These are phyloP conservation scores for Pseudoperonospora humuli DNA, from an alignment of 352 stramenopile species.

Conservation along the genomic window DNA sequence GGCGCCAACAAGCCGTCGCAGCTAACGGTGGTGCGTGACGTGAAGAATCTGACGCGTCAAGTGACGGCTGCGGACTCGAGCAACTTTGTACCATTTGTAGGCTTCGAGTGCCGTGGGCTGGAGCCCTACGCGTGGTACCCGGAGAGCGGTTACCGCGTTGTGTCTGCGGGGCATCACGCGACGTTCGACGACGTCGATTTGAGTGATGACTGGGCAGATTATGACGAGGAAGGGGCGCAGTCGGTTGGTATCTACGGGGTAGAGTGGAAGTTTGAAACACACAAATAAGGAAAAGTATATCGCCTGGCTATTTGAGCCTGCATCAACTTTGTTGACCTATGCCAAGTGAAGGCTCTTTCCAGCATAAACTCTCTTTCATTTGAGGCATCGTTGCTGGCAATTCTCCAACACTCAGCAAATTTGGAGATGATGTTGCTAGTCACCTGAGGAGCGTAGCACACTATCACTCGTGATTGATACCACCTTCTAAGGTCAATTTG, in stretches of 20 bases:
- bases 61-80: constrained; percentile 55
- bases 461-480: too few species aligned
- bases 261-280: constrained; percentile 76
- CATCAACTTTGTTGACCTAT: too few species aligned
- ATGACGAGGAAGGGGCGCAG: constrained; percentile 72
- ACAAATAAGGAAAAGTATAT: constrained; percentile 40
- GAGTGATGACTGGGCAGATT: constrained; percentile 81
- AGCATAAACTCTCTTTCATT: too few species aligned
- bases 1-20: constrained; percentile 72
- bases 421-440: too few species aligned
- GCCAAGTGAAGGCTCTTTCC: too few species aligned
- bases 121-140: constrained; percentile 78
- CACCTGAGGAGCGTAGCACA: too few species aligned
- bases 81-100: constrained; percentile 73
- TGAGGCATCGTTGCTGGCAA: too few species aligned
- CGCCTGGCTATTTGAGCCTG: not conserved
- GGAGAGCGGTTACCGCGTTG: constrained; percentile 67
- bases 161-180: constrained; percentile 43
- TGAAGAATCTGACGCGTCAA: constrained; percentile 79
- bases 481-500: too few species aligned
- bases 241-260: constrained; percentile 71
- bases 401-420: too few species aligned
- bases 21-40: constrained; percentile 74
- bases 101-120: constrained; percentile 81
- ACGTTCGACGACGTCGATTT: constrained; percentile 79